These are phyloP conservation scores for Hypoxylon sp. DNA, from an alignment of 2,329 filamentous ascomycete genomes.

Conservation along the genomic window DNA sequence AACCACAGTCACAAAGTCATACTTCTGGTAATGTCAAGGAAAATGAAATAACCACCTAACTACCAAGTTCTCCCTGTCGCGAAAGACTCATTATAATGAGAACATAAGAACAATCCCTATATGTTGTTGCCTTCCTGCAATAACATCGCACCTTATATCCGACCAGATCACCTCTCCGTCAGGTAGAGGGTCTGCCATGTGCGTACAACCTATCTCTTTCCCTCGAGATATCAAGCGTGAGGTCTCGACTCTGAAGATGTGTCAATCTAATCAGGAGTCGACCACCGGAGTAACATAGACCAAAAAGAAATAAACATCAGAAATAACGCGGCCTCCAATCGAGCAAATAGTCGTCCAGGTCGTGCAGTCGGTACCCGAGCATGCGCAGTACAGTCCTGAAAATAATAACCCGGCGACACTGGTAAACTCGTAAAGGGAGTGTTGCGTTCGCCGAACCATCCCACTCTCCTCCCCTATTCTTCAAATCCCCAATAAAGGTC, in stretches of 20 bases:
- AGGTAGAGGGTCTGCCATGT: background rate
- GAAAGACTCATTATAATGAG: background rate
- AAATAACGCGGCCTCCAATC: background rate
- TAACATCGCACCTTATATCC: background rate
- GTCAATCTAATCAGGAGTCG: background rate
- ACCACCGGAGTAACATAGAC: background rate
- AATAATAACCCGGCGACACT: background rate
- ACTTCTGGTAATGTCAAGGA: background rate
- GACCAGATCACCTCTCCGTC: background rate
- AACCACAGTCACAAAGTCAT: background rate
- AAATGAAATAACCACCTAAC: background rate
- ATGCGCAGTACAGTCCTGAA: constrained; percentile 4
- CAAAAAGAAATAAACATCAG: background rate
- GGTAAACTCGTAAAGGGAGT: background rate
- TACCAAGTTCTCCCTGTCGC: background rate
- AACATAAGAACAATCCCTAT: background rate
- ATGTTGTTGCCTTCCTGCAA: background rate
- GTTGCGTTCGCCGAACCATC: background rate
- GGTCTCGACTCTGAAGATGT: background rate
- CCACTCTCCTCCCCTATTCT: too few relatives aligned
- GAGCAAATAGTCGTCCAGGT: constrained; percentile 6
- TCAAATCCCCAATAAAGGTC: background rate
- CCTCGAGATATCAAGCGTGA: background rate
- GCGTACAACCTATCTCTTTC: background rate
- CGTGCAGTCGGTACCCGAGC: background rate